Conservation (phyloP, 257 asterid genomes). For the Verbascum thapsus region DNA sequence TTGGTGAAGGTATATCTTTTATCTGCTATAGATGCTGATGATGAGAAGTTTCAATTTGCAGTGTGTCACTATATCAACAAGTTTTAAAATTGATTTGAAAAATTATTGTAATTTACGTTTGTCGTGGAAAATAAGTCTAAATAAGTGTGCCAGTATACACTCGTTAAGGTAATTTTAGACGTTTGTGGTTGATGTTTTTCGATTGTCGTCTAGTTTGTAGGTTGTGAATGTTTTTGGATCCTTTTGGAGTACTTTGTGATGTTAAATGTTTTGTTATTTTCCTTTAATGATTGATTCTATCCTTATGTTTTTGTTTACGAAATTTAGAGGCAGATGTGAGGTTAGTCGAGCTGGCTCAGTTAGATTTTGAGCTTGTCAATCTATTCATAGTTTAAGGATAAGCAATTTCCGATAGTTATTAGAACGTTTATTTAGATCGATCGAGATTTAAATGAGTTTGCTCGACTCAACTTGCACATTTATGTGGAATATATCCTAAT, state of each 20-base stretch:
- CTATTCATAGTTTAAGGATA: too few species aligned
- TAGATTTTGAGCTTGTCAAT: too few species aligned
- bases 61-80: slow-evolving; percentile 23
- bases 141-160: slow-evolving; percentile 33
- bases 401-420: too few species aligned
- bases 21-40: slow-evolving; percentile 41
- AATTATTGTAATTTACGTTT: slow-evolving; percentile 12
- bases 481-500: too few species aligned
- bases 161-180: slow-evolving; percentile 32
- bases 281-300: not conserved
- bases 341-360: too few species aligned
- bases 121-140: slow-evolving; percentile 12
- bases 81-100: slow-evolving; percentile 27
- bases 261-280: slow-evolving; percentile 4
- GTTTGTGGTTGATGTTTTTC: slow-evolving; percentile 25
- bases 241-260: not conserved
- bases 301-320: too few species aligned
- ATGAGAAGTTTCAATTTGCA: slow-evolving; percentile 40
- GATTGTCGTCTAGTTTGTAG: not conserved
- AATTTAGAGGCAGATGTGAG: too few species aligned
- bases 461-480: too few species aligned
- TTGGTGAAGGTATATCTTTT: slow-evolving; percentile 40
- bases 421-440: too few species aligned
- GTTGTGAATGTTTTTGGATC: slow-evolving; percentile 11
- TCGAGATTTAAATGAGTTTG: too few species aligned